These are phyloP conservation scores for Penicillium manginii DNA, from an alignment of 495 filamentous ascomycete genomes.

Conservation along the genomic window DNA sequence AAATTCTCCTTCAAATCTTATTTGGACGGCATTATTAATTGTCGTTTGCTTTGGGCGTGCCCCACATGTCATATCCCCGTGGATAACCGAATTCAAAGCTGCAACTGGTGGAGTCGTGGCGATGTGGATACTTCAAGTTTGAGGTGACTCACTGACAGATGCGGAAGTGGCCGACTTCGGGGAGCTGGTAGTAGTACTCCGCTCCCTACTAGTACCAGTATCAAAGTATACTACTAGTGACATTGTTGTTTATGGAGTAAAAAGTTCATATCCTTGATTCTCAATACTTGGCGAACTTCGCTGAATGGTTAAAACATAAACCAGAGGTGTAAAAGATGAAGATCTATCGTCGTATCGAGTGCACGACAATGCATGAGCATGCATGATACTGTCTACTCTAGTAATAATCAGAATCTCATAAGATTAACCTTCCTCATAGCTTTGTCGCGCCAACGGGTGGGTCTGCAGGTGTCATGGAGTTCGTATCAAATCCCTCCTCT, in stretches of 20 bases:
- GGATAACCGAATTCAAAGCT: slow-evolving; percentile 1
- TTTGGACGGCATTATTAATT: slow-evolving; percentile 1
- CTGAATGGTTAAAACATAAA: no score
- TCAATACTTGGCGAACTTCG: no score
- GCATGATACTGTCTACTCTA: no score
- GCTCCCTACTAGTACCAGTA: no score
- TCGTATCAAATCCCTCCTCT: slow-evolving; percentile 69
- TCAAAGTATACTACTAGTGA: no score
- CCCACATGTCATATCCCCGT: not conserved
- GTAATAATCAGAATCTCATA: not conserved
- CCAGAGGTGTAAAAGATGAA: no score
- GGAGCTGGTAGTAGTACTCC: not conserved
- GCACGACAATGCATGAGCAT: no score
- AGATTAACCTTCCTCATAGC: slow-evolving; percentile 7
- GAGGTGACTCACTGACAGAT: slow-evolving; percentile 1
- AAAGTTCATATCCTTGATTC: no score
- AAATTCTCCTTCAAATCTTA: not conserved
- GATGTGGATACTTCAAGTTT: not conserved
- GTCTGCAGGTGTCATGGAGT: slow-evolving; percentile 39
- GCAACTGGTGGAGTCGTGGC: not conserved
- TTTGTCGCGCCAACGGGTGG: slow-evolving; percentile 12
- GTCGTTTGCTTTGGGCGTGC: not conserved
- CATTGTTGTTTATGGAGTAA: no score
- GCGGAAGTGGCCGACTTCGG: not conserved
- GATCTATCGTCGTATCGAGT: no score